Base-by-base conservation (phyloP, 352 stramenopile species). In the Phytopythium oedochilum region DNA sequence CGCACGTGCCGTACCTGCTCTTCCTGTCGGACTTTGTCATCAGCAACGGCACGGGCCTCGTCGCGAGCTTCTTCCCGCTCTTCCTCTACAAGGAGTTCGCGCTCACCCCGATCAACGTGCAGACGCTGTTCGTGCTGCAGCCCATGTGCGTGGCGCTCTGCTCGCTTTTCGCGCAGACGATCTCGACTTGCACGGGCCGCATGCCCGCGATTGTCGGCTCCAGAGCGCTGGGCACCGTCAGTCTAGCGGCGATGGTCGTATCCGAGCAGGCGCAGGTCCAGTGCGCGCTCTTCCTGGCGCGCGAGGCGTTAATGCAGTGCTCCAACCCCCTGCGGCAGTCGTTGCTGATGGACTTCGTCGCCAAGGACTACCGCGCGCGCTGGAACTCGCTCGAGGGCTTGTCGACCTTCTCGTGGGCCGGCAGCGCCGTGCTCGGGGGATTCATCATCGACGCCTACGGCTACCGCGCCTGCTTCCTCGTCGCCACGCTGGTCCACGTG, bases 301-400 rank as follows among this genome's bases (percentile, higher is more conserved):
- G 73, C 18, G 76, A 60, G 22, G 71, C 63, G 15, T 68, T 89
- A 45, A 86, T 88, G 66, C 69, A 69, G 46, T 88, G 79, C 61
- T 74, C 75, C 0, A 73, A 85, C 48, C 79, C 79, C 10, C 53
- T 92, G 29, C 71, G 80, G 12, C 73, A 74, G 29, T 89, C 82
- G 28, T 29, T 92, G 22, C 64, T 92, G 14, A 90, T 92, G 79
- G 82, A 92, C 55, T 86, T 86, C 45, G 79, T 92, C 25, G 70
- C 77, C 3, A 78, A 75, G 38, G 54, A 65, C 9, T 58, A 83
- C 40, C 79, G 82, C 23, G 82, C 75, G 8, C 73, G 76, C 1
- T 92, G 82, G 82, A 89, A 85, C 42, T 79, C 80, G 22, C 64
- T 91, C 15, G 76, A 91, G 45, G 75, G 75, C 10, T 56, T 93